A percentile compares a stretch with the other conserved stretches of the same genome.
These are phyloP conservation scores for Yarrowia sp. DNA, from an alignment of 805 yeast species.

Conservation along the genomic window DNA sequence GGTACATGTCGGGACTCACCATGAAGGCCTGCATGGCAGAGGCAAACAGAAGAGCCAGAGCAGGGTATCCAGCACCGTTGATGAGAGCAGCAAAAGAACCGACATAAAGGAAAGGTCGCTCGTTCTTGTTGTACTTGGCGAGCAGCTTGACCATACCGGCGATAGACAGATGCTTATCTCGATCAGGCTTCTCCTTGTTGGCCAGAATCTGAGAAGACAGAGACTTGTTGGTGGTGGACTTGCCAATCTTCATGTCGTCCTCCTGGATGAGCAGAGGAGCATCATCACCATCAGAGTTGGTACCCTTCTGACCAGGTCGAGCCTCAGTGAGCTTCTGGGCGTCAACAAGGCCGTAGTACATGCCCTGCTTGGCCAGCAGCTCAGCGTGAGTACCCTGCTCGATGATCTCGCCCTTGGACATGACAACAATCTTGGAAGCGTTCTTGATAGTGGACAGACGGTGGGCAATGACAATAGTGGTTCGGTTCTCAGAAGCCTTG, in stretches of 20 bases:
- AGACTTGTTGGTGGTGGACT: conserved; percentile 42
- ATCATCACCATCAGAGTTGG: background rate
- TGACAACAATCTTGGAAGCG: conserved; percentile 62
- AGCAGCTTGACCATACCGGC: conserved; percentile 42
- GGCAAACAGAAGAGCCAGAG: conserved; percentile 52
- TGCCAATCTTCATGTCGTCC: conserved; percentile 32
- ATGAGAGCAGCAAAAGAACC: conserved; percentile 47
- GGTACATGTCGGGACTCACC: conserved; percentile 48
- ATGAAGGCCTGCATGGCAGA: conserved; percentile 50
- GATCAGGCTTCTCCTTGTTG: conserved; percentile 24
- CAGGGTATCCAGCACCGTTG: conserved; percentile 52
- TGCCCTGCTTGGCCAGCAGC: conserved; percentile 48
- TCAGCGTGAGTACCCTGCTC: conserved; percentile 56
- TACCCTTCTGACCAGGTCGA: conserved; percentile 39
- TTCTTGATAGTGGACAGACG: conserved; percentile 63
- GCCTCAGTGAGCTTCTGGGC: conserved; percentile 48
- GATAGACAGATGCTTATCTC: conserved; percentile 22
- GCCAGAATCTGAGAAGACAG: conserved; percentile 41
- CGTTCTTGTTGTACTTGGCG: conserved; percentile 45
- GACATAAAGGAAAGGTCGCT: conserved; percentile 44
- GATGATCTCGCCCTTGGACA: conserved; percentile 58
- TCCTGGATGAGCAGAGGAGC: conserved; percentile 39
- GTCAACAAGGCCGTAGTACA: conserved; percentile 50
- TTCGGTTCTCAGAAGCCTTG: conserved; percentile 50
- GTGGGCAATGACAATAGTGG: conserved; percentile 67